Percentiles rank a stretch among this genome's conserved stretches.
Evolutionary conservation across 1,284 basidiomycete species (phyloP).

Genomic region (Leccinum idahoense): DNA sequence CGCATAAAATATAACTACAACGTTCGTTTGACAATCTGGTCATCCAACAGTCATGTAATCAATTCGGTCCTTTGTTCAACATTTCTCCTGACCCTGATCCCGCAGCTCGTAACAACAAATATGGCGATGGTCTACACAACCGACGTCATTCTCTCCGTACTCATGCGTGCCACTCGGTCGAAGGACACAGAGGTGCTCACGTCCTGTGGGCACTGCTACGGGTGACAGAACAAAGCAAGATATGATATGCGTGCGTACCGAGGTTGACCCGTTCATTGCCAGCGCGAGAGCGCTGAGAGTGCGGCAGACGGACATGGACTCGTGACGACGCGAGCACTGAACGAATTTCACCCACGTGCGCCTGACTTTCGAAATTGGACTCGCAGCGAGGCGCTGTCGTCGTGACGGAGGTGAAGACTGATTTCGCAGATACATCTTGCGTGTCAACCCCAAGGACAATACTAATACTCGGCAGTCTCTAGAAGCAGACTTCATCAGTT

Average conservation of each 20-base stretch:
- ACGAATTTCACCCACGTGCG: constrained; percentile 94
- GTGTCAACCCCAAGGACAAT: constrained; percentile 90
- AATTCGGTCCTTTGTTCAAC: not conserved
- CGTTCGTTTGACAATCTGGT: constrained; percentile 88
- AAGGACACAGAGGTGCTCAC: constrained; percentile 94
- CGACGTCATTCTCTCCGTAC: constrained; percentile 91
- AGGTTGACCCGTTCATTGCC: constrained; percentile 87
- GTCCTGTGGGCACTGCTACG: constrained; percentile 95
- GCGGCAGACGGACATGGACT: constrained; percentile 71
- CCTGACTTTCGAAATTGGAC: constrained; percentile 95
- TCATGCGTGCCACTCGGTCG: constrained; percentile 94
- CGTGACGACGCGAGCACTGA: constrained; percentile 91
- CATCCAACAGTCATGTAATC: constrained; percentile 69
- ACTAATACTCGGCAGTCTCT: constrained; percentile 32
- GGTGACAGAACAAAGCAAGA: constrained; percentile 80
- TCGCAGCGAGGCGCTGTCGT: constrained; percentile 96
- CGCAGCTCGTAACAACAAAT: constrained; percentile 72
- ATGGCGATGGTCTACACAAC: constrained; percentile 89
- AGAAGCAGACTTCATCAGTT: too few species aligned
- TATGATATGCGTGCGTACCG: constrained; percentile 84
- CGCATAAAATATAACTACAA: constrained; percentile 98
- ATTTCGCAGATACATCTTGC: constrained; percentile 76
- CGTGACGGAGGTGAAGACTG: constrained; percentile 83
- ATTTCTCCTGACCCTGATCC: not conserved
- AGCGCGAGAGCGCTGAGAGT: constrained; percentile 46